Evolutionary conservation across 1,284 basidiomycete genomes (phyloP), one percentile per base, ranked within the genome.

Genomic region (Malassezia cuniculi): DNA sequence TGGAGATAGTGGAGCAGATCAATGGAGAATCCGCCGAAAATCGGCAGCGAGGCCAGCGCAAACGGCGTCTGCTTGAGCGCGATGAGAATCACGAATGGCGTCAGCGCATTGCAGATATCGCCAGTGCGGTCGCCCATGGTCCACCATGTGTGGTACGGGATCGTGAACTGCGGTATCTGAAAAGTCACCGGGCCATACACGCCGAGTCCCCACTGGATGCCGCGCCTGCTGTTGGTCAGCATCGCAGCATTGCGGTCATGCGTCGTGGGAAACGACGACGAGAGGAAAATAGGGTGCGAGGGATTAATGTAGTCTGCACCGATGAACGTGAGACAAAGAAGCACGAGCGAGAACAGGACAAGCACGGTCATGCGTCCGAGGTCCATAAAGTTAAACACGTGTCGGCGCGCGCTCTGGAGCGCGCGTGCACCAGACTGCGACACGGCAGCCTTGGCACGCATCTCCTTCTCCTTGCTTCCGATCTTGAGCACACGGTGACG

Each of bases 51-150:
- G 54, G 85, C 76, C 30, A 85, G 57, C 34, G 82, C 83, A 55
- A 85, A 80, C 0, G 85, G 85, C 9, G 80, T 78, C 3, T 80
- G 74, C 66, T 85, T 86, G 63, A 86, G 74, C 3, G 79, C 82
- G 42, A 85, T 74, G 8, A 85, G 71, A 39, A 86, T 72, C 39
- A 78, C 77, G 12, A 86, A 73, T 0, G 84, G 84, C 20, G 82
- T 72, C 20, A 86, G 72, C 1, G 81, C 78, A 57, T 83, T 85
- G 2, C 81, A 77, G 41, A 85, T 78, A 45, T 81, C 71, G 1
- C 84, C 84, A 7, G 78, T 75, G 16, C 84, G 73, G 20, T 76
- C 76, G 12, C 78, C 80, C 0, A 77, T 71, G 0, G 82, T 80
- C 84, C 84, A 87, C 70, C 78, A 78, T 3, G 78, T 74, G 64